Evolutionary conservation across 2,329 filamentous ascomycete species (phyloP).

Genomic region (Beauveria bassiana): DNA sequence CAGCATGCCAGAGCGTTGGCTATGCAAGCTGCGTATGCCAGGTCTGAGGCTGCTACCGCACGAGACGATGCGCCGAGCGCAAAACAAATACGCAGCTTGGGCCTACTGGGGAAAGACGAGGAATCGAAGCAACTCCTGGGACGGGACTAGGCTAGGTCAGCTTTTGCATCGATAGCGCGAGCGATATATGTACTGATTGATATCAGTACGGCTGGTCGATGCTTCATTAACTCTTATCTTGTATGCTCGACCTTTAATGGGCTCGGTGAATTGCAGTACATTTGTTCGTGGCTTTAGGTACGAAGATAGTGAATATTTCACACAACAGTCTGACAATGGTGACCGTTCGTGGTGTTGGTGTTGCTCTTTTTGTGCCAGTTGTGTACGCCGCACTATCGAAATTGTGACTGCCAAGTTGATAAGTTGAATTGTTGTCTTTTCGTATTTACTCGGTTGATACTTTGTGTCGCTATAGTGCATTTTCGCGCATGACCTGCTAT

Average conservation of each 20-base stretch:
- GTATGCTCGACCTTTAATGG: not conserved
- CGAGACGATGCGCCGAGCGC: constrained; percentile 76
- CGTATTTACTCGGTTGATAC: too few relatives aligned
- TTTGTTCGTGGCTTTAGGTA: not conserved
- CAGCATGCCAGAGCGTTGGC: constrained; percentile 71
- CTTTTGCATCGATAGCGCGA: not conserved
- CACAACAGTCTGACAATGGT: too few relatives aligned
- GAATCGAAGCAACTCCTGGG: constrained; percentile 58
- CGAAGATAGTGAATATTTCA: too few relatives aligned
- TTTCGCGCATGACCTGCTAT: too few relatives aligned
- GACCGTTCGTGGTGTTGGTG: too few relatives aligned
- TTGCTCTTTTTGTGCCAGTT: too few relatives aligned
- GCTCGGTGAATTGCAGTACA: not conserved
- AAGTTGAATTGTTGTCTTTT: too few relatives aligned
- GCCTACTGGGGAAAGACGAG: constrained; percentile 75
- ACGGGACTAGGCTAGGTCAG: constrained; percentile 15
- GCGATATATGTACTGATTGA: not conserved
- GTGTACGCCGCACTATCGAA: too few relatives aligned
- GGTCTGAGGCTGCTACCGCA: constrained; percentile 64
- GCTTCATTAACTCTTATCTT: not conserved
- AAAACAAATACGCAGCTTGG: constrained; percentile 80
- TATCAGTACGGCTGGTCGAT: too few relatives aligned
- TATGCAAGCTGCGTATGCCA: constrained; percentile 79
- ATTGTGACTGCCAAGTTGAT: too few relatives aligned
- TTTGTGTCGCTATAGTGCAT: too few relatives aligned